Evolutionary conservation across 75 land plant genomes (phyloP).

Genomic region (Larix kaempferi): DNA sequence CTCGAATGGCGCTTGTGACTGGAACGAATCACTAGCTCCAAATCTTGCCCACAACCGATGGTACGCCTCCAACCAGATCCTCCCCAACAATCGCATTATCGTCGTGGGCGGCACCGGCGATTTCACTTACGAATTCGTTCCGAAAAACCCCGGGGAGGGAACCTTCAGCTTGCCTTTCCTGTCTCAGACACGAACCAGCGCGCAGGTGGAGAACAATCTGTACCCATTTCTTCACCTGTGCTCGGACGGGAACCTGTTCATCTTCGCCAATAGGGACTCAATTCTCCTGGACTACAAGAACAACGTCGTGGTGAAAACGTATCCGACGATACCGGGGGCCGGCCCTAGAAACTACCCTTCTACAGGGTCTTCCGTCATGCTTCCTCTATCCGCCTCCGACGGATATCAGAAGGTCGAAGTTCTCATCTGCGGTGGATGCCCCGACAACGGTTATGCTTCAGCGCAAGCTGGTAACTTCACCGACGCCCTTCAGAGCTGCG

Average conservation of each 20-base stretch:
- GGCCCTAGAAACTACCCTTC: constrained; percentile 46
- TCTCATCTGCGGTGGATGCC: constrained; percentile 44
- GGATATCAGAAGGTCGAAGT: constrained; percentile 33
- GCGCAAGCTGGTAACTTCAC: not conserved
- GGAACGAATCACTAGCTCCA: constrained; percentile 16
- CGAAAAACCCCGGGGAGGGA: constrained; percentile 11
- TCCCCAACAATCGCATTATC: constrained; percentile 36
- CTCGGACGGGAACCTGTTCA: constrained; percentile 44
- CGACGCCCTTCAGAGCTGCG: constrained; percentile 30
- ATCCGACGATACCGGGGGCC: not conserved
- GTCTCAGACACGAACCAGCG: constrained; percentile 10
- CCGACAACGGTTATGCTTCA: constrained; percentile 14
- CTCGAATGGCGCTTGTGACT: constrained; percentile 21
- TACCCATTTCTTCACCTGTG: constrained; percentile 44
- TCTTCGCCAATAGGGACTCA: constrained; percentile 64
- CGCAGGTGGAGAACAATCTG: constrained; percentile 27
- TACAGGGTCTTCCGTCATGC: constrained; percentile 51
- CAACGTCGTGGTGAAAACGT: constrained; percentile 13
- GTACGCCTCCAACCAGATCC: constrained; percentile 36
- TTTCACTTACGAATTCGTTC: constrained; percentile 41
- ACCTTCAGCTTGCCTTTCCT: constrained; percentile 34
- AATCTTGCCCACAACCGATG: constrained; percentile 26
- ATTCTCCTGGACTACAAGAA: constrained; percentile 44
- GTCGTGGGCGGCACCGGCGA: constrained; percentile 34
- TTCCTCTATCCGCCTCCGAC: constrained; percentile 23